Evolutionary conservation across 148 eudicot species (phyloP), one percentile per base, ranked within the genome.

Genomic region (Arctostaphylos glauca): DNA sequence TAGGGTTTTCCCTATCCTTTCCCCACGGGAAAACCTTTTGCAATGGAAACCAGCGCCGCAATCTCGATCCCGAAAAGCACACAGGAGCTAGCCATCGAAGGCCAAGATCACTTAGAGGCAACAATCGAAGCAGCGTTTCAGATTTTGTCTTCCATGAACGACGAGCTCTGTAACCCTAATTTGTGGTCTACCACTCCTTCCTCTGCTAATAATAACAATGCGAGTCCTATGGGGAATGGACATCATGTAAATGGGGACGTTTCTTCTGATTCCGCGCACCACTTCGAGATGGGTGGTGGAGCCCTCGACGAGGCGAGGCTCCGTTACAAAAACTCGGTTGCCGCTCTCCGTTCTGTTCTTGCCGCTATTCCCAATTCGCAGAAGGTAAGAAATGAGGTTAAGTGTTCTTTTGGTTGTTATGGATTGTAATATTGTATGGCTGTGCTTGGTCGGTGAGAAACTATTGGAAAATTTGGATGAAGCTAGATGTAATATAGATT

Each of bases 111-210:
- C 77, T 88, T 96, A 23, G 95, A 96, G 84, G 92, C 94, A 8
- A 93, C 98, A 3, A 92, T 96, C 13, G 92, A 90, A 70, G 91
- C 99, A 3, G 97, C 97, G 0, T 92, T 90, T 78, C 92, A 91
- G 75, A 92, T 96, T 70, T 86, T 94, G 9, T 93, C 94, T 9
- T 89, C 99, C 82, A 96, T 96, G 99, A 91, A 96, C 86, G 95
- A 94, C 79, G 99, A 93, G 90, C 98, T 94, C 78, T 94, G 99
- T 82, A 90, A 93, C 83, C 95, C 99, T 0, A 46, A 88, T 7
- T 84, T 96, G 68, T 96, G 99, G 99, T 90, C 97, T 15, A 79
- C 90, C 38, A 68, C 87, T 73, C 52, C 89, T 21, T 4, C 88
- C 49, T 9, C 82, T 44, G 1, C 83, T 60, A 47, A 52, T 18